Evolutionary conservation across 1,284 basidiomycete species (phyloP), one percentile per base, ranked within the genome.

Genomic region (Coniferiporia weirii): DNA sequence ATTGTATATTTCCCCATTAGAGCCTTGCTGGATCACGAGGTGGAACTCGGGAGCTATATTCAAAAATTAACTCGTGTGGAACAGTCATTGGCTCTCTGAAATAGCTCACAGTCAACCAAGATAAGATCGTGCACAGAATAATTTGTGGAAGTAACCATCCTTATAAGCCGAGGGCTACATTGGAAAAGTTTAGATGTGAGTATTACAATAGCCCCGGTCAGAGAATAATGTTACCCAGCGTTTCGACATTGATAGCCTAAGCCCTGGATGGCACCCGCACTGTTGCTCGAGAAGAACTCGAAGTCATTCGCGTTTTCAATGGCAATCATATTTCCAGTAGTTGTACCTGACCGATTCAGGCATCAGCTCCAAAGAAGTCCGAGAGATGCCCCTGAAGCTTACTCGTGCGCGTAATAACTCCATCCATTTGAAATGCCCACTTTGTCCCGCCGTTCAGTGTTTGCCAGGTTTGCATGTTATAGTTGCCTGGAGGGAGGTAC

Each of bases 51-150:
- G 72, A 17, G 73, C 69, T 71, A 46, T 51, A 36, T 13, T n/a
- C 9, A 50, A 20, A n/a, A 19, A 10, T 38, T 6, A 38, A 44
- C 22, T 17, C 35, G 27, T 22, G 32, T 53, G 27, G 27, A 27
- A 27, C 27, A 5, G 27, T 27, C 27, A 27, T 27, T 27, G 27
- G 27, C 13, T 27, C 32, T 32, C 3, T 9, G 8, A 48, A 13
- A 22, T 4, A n/a, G 19, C 44, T 64, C 34, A 63, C 56, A 72
- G 59, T 75, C 73, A 5, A 75, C 73, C 19, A 75, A 64, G 46
- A 73, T 69, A 36, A 75, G 63, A 58, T 75, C 72, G 53, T 75
- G 73, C 10, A 75, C 45, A 10, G 73, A 73, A 60, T 63, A 73
- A 63, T 70, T 70, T 4, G 63, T 70, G 1, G 70, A 71, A 9